These are phyloP conservation scores for Trichocomaceae sp. DNA, from an alignment of 2,329 filamentous ascomycete species.

Conservation along the genomic window DNA sequence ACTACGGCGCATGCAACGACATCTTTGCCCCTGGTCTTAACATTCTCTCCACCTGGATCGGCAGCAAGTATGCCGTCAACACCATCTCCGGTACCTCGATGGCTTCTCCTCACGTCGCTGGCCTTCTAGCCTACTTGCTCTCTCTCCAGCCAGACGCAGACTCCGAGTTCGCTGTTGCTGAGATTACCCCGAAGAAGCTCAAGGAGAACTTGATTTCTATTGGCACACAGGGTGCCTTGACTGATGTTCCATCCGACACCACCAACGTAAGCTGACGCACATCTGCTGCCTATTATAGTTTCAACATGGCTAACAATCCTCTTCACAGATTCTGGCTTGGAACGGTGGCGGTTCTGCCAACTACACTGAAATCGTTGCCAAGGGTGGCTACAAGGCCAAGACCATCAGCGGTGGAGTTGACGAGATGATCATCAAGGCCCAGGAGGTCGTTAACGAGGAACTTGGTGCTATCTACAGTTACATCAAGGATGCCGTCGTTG, in stretches of 20 bases:
- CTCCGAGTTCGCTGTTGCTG: slow-evolving; percentile 83
- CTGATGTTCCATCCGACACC: slow-evolving; percentile 77
- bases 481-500: slow-evolving; percentile 34
- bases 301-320: slow-evolving; percentile 19
- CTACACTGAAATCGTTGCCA: slow-evolving; percentile 73
- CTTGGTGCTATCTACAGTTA: slow-evolving; percentile 45
- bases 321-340: slow-evolving; percentile 72
- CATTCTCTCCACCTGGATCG: slow-evolving; percentile 98
- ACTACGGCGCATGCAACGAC: slow-evolving; percentile 98
- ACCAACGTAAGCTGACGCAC: slow-evolving; percentile 57
- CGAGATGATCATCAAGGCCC: slow-evolving; percentile 42
- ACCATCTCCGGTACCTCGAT: slow-evolving; percentile 99
- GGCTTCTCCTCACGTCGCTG: slow-evolving; percentile 94
- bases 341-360: slow-evolving; percentile 94
- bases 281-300: not conserved
- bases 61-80: slow-evolving; percentile 92
- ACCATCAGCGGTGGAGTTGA: slow-evolving; percentile 35
- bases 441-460: slow-evolving; percentile 37
- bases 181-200: slow-evolving; percentile 87
- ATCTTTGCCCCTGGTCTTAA: slow-evolving; percentile 97
- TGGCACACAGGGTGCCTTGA: slow-evolving; percentile 69
- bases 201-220: slow-evolving; percentile 83
- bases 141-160: slow-evolving; percentile 87
- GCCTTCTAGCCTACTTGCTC: slow-evolving; percentile 95
- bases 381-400: slow-evolving; percentile 61